phyloP scores from a whole-genome alignment of 208 protist genomes.

The Crithidia brevicula region DNA sequence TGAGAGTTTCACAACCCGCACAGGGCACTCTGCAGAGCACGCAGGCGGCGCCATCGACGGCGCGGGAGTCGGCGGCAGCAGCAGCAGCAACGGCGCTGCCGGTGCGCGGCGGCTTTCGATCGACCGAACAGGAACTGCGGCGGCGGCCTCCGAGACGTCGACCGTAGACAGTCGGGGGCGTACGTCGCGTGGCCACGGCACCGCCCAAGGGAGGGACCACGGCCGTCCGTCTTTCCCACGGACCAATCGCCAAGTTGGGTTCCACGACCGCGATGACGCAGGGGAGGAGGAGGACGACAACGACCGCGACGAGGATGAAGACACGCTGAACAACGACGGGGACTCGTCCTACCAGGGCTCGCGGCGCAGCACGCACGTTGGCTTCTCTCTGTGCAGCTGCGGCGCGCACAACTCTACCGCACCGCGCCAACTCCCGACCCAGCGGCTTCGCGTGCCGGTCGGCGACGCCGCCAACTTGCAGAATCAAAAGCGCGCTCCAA shows the following conservation, averaged over 20 bases:
- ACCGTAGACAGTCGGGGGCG: background rate
- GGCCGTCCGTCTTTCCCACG: background rate
- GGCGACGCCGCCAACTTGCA: background rate
- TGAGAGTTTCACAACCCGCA: background rate
- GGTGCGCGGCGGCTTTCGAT: background rate
- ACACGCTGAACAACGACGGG: background rate
- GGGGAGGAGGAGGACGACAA: background rate
- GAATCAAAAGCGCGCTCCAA: background rate
- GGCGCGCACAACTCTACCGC: conserved; percentile 6
- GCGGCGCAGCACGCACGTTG: background rate
- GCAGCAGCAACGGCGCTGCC: conserved; percentile 1
- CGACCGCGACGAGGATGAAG: background rate
- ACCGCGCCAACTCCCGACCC: background rate
- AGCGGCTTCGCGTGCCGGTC: background rate
- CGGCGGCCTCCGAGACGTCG: background rate
- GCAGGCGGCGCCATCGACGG: background rate
- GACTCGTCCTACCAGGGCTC: background rate
- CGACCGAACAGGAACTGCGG: background rate
- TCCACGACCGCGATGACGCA: background rate
- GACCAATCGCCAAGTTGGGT: background rate
- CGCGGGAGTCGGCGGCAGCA: background rate
- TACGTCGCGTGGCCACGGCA: too few species aligned
- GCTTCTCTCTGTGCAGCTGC: conserved; percentile 25
- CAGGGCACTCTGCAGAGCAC: background rate
- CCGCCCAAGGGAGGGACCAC: background rate